phyloP scores from a whole-genome alignment of 345 rosid genomes.

The Euphorbia lathyris region DNA sequence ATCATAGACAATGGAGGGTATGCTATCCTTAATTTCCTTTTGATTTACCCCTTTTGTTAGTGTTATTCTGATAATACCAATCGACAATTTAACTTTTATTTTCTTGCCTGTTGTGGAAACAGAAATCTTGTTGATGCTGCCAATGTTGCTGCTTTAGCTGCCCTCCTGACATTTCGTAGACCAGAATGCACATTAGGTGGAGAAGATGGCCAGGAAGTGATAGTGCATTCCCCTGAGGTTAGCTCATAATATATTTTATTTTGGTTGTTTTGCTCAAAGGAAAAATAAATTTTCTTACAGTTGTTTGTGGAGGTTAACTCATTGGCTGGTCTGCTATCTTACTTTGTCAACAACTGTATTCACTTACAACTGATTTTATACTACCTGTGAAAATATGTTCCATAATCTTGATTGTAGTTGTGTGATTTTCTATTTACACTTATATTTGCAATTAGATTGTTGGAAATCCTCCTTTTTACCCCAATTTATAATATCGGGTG shows the following conservation, averaged over 20 bases:
- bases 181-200: slow-evolving; percentile 92
- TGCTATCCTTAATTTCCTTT: slow-evolving; percentile 11
- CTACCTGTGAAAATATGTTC: no score
- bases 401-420: no score
- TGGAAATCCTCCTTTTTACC: no score
- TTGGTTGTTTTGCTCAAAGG: neutral
- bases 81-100: neutral
- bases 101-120: slow-evolving; percentile 21
- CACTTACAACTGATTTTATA: no score
- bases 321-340: no score
- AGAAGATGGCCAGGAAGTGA: slow-evolving; percentile 74
- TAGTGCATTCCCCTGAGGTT: slow-evolving; percentile 86
- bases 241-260: slow-evolving; percentile 17
- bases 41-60: slow-evolving; percentile 1
- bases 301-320: no score
- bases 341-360: no score
- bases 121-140: slow-evolving; percentile 98
- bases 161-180: slow-evolving; percentile 82
- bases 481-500: no score
- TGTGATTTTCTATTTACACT: no score
- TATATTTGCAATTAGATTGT: no score
- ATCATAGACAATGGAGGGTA: slow-evolving; percentile 98
- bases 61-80: slow-evolving; percentile 2
- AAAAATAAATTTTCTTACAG: no score
- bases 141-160: slow-evolving; percentile 88